Base-by-base conservation (phyloP, 768 basidiomycete genomes). In the Rhizopogon roseolus region DNA sequence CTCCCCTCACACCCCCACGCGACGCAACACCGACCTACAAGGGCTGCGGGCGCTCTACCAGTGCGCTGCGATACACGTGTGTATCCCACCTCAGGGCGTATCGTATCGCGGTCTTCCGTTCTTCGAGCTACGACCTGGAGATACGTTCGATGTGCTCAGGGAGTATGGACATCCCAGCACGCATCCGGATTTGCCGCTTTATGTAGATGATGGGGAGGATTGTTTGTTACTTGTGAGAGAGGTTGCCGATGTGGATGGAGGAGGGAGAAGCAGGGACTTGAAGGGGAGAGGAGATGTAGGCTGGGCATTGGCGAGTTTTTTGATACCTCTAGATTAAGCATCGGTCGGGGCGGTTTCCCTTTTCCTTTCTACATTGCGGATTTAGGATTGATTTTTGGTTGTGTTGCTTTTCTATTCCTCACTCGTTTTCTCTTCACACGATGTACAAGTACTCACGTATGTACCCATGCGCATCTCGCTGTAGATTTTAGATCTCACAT, bases 301-400 rank as follows among this genome's bases (percentile, higher is more conserved):
- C 0, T 92, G 90, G 90, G 85, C 85, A 3, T 66, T 93, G 57
- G 90, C 90, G 36, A 91, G 90, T 65, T 93, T 90, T 69, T 67
- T 92, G 65, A 76, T 85, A 27, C 87, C 87, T 8, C 61, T 84
- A 54, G 77, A 76, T 57, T 67, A 59, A 64, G 16, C 16, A 11
- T 13, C 13, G 34, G 22, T 22, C 22, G 22, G 22, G 22, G 22
- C 2, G 22, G 13, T 11, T 42, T 17, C 36, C 49, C 19, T 51
- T 28, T 37, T 61, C 34, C 36, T 41, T 46, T 27, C 34, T 34
- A n/a, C 49, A 51, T 43, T 54, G 32, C 41, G 14, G 48, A 55
- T 44, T 51, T 49, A 42, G 51, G 46, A 22, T 55, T 39, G 55
- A 28, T 54, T 50, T 52, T 40, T 54, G 36, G 42, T 38, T 48